phyloP scores from a whole-genome alignment of 2,329 filamentous ascomycete genomes.

The Fusarium longipes region DNA sequence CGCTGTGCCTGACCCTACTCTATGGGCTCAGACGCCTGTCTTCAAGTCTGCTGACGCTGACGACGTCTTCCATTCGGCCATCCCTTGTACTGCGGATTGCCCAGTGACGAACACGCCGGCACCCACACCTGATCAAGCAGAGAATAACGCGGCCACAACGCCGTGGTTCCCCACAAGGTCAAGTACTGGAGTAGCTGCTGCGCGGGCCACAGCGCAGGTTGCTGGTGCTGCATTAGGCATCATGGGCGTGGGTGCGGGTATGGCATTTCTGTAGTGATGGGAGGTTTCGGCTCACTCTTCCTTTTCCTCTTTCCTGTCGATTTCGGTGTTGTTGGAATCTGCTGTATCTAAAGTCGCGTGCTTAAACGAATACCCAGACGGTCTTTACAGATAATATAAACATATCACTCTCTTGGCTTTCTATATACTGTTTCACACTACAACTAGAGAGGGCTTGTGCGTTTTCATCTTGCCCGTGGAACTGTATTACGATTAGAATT shows the following conservation, averaged over 20 bases:
- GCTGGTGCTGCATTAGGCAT: conserved; percentile 48
- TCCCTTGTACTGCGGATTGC: conserved; percentile 57
- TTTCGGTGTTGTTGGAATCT: conserved; percentile 9
- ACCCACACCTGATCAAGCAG: conserved; percentile 13
- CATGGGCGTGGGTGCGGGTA: conserved; percentile 48
- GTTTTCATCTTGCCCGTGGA: neutral
- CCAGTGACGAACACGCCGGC: conserved; percentile 23
- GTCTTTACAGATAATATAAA: conserved; percentile 5
- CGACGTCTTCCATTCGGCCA: conserved; percentile 55
- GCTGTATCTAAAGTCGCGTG: conserved; percentile 2
- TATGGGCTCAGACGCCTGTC: conserved; percentile 59
- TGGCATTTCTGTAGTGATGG: conserved; percentile 41
- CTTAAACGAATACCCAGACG: conserved; percentile 19
- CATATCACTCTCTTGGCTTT: neutral
- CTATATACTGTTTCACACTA: neutral
- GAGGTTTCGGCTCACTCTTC: neutral
- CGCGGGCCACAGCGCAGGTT: conserved; percentile 45
- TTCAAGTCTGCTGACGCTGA: conserved; percentile 64
- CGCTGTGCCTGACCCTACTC: conserved; percentile 52
- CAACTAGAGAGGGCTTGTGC: neutral
- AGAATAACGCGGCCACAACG: conserved; percentile 36
- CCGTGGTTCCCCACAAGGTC: conserved; percentile 40
- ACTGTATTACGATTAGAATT: neutral
- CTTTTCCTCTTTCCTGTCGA: neutral
- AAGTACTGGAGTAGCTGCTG: conserved; percentile 39